A percentile compares a stretch with the other conserved stretches of the same genome.
phyloP scores from a whole-genome alignment of 495 filamentous ascomycete species.

The Filosporella fistucella region DNA sequence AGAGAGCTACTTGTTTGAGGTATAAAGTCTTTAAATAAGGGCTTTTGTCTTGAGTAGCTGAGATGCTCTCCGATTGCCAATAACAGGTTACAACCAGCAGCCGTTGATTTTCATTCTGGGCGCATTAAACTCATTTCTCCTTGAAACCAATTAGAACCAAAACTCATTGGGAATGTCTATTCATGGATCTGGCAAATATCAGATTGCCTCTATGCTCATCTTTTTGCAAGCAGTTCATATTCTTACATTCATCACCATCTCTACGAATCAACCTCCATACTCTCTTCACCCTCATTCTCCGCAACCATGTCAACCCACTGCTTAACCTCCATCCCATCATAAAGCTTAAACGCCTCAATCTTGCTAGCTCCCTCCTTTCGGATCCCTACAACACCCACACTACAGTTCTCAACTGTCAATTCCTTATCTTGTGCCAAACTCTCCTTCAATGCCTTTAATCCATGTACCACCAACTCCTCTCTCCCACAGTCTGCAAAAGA shows the following conservation, averaged over 20 bases:
- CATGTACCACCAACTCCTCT: constrained; percentile 88
- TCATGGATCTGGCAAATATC: no score
- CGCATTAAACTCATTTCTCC: no score
- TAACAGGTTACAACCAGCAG: no score
- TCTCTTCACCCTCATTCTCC: constrained; percentile 46
- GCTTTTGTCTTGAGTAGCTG: no score
- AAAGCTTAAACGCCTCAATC: constrained; percentile 83
- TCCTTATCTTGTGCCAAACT: constrained; percentile 95
- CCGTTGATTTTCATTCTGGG: not conserved
- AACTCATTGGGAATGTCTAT: no score
- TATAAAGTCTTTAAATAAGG: no score
- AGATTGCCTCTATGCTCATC: no score
- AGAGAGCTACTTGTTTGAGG: no score
- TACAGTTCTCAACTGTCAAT: constrained; percentile 93
- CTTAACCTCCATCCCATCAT: constrained; percentile 81
- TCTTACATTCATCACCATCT: no score
- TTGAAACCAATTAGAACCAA: no score
- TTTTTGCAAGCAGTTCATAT: no score
- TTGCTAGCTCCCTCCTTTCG: constrained; percentile 48
- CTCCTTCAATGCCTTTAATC: constrained; percentile 88
- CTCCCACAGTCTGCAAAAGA: constrained; percentile 65
- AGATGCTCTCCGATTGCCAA: no score
- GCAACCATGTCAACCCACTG: constrained; percentile 67
- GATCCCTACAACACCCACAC: constrained; percentile 76
- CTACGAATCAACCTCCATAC: constrained; percentile 83